Conservation (phyloP, 139 green algal species). For the Chlorella sp. region DNA sequence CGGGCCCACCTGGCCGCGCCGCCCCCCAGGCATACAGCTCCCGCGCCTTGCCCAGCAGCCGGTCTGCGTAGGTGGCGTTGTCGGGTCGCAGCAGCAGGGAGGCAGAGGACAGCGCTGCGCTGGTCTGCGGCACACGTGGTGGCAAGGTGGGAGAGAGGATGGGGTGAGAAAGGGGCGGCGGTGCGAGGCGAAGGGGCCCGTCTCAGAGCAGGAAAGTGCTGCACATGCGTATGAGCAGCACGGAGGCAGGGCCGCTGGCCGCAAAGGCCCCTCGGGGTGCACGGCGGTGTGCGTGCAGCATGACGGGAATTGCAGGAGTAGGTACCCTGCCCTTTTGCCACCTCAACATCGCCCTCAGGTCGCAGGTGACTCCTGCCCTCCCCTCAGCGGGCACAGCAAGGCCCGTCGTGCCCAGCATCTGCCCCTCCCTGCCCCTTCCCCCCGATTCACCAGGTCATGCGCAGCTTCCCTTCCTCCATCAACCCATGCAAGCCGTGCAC, state of each 20-base stretch:
- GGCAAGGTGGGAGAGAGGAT: neutral
- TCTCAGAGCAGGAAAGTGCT: neutral
- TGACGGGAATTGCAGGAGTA: too few relatives aligned
- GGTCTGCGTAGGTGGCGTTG: slow-evolving; percentile 41
- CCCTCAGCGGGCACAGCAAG: too few relatives aligned
- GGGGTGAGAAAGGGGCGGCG: neutral
- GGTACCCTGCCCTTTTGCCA: too few relatives aligned
- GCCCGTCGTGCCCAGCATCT: too few relatives aligned
- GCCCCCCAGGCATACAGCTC: slow-evolving; percentile 58
- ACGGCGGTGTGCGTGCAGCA: too few relatives aligned
- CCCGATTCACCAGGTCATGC: too few relatives aligned
- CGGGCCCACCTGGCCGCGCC: slow-evolving; percentile 29
- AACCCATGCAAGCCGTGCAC: neutral
- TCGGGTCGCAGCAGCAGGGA: slow-evolving; percentile 12
- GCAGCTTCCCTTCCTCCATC: neutral
- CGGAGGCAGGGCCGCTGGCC: too few relatives aligned
- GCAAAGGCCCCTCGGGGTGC: too few relatives aligned
- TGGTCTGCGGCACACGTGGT: neutral
- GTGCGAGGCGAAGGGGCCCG: neutral
- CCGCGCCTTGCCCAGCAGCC: slow-evolving; percentile 51
- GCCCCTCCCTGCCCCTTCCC: too few relatives aligned
- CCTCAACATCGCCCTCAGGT: too few relatives aligned
- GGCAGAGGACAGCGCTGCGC: slow-evolving; percentile 27
- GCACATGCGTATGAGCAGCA: neutral
- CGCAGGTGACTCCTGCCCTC: too few relatives aligned